Conservation (phyloP, 169 alveolate species). For the Eimeria tenella region DNA sequence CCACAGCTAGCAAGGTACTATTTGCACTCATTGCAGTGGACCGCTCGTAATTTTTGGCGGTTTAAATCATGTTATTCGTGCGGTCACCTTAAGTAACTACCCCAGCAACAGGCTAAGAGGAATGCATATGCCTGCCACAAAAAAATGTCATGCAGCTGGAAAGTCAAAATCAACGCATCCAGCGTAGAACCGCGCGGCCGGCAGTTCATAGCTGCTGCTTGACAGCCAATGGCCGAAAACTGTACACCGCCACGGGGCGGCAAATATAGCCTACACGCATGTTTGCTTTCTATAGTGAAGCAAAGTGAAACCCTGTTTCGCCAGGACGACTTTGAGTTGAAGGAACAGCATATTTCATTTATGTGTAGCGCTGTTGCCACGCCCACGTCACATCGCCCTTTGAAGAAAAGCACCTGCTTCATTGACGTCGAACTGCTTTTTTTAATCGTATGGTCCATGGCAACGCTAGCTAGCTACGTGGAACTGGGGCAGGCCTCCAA, state of each 20-base stretch:
- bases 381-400: neutral
- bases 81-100: too few species aligned
- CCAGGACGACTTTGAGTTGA: neutral
- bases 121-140: neutral
- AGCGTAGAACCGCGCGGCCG: neutral
- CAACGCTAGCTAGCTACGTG: slow-evolving; percentile 18
- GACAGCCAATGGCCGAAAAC: neutral
- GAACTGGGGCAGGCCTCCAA: slow-evolving; percentile 37
- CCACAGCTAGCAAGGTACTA: too few species aligned
- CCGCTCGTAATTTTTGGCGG: too few species aligned
- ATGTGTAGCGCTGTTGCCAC: neutral
- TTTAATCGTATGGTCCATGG: neutral
- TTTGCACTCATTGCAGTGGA: too few species aligned
- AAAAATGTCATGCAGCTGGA: neutral
- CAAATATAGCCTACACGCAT: neutral
- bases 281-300: neutral
- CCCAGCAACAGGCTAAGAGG: too few species aligned
- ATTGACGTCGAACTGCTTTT: neutral
- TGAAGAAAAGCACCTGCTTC: neutral
- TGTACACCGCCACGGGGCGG: slow-evolving; percentile 1
- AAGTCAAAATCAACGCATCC: neutral
- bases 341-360: neutral
- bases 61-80: too few species aligned
- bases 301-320: neutral
- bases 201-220: neutral